A percentile compares a stretch with the other conserved stretches of the same genome.
These are phyloP conservation scores for Choanephora cucurbitarum DNA, from an alignment of 371 early-diverging fungal species.

Conservation along the genomic window DNA sequence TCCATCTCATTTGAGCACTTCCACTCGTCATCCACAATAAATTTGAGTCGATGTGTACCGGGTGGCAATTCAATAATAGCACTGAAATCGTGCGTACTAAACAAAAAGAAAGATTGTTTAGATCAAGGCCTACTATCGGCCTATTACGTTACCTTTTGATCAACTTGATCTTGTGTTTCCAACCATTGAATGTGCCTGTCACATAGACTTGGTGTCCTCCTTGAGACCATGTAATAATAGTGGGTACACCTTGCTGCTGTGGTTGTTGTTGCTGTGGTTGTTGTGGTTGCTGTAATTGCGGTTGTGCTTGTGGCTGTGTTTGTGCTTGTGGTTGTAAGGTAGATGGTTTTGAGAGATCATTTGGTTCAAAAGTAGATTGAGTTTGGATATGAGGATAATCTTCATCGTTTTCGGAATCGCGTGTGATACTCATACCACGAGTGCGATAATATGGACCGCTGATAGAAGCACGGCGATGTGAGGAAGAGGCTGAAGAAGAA, in stretches of 20 bases:
- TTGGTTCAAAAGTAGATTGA: too few species aligned
- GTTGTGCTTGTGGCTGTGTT: neutral
- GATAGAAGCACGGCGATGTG: conserved; percentile 48
- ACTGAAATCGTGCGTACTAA: conserved; percentile 73
- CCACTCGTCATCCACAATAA: conserved; percentile 98
- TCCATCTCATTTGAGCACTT: conserved; percentile 89
- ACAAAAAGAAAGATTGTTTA: neutral
- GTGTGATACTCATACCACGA: conserved; percentile 49
- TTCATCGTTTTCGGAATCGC: conserved; percentile 43
- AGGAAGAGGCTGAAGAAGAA: conserved; percentile 41
- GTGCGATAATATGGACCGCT: conserved; percentile 55
- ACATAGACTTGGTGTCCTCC: conserved; percentile 88
- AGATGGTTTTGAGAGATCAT: too few species aligned
- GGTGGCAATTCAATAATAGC: conserved; percentile 86
- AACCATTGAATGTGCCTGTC: conserved; percentile 97
- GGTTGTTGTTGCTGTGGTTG: conserved; percentile 11
- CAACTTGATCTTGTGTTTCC: conserved; percentile 92
- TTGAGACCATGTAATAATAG: conserved; percentile 90
- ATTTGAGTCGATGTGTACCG: conserved; percentile 95
- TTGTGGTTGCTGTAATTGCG: too few species aligned
- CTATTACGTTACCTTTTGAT: conserved; percentile 62
- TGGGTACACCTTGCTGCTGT: conserved; percentile 54
- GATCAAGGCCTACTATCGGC: too few species aligned
- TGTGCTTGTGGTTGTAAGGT: neutral
- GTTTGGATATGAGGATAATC: conserved; percentile 22